These are phyloP conservation scores for Fusarium sulawesiense DNA, from an alignment of 2,329 filamentous ascomycete species.

Conservation along the genomic window DNA sequence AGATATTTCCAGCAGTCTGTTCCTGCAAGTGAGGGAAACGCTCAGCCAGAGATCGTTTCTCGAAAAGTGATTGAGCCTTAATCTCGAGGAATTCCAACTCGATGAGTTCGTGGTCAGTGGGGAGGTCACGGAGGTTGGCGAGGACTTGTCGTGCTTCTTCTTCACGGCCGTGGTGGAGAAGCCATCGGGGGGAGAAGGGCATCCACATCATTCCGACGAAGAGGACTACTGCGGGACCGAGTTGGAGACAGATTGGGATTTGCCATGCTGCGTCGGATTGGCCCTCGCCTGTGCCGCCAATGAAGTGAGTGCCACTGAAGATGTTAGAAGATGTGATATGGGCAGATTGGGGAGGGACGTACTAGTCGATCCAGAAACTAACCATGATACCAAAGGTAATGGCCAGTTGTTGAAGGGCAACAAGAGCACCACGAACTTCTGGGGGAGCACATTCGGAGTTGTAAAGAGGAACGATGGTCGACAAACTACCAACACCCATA, in stretches of 20 bases:
- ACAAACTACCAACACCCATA: slow-evolving; percentile 75
- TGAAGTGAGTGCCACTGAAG: slow-evolving; percentile 69
- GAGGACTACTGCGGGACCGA: slow-evolving; percentile 74
- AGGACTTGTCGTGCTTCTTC: slow-evolving; percentile 73
- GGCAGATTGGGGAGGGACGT: slow-evolving; percentile 3
- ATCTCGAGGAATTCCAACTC: slow-evolving; percentile 85
- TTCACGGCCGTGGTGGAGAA: slow-evolving; percentile 76
- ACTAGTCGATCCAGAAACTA: slow-evolving; percentile 72
- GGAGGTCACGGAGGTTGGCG: slow-evolving; percentile 69
- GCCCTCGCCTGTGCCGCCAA: slow-evolving; percentile 62
- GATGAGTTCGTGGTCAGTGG: slow-evolving; percentile 71
- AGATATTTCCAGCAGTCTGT: slow-evolving; percentile 57
- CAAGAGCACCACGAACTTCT: slow-evolving; percentile 57
- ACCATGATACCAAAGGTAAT: slow-evolving; percentile 74
- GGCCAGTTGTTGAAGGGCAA: slow-evolving; percentile 63
- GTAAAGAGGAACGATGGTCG: slow-evolving; percentile 72
- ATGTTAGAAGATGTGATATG: neutral
- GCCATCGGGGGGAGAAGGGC: slow-evolving; percentile 82
- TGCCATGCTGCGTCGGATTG: slow-evolving; percentile 80
- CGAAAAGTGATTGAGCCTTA: slow-evolving; percentile 81
- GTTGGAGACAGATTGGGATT: slow-evolving; percentile 76
- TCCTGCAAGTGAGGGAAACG: slow-evolving; percentile 15
- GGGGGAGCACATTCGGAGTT: slow-evolving; percentile 60
- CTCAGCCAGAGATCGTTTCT: slow-evolving; percentile 60
- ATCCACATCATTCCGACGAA: slow-evolving; percentile 80